These are phyloP conservation scores for Salvia sclarea DNA, from an alignment of 305 asterid species.

Conservation along the genomic window DNA sequence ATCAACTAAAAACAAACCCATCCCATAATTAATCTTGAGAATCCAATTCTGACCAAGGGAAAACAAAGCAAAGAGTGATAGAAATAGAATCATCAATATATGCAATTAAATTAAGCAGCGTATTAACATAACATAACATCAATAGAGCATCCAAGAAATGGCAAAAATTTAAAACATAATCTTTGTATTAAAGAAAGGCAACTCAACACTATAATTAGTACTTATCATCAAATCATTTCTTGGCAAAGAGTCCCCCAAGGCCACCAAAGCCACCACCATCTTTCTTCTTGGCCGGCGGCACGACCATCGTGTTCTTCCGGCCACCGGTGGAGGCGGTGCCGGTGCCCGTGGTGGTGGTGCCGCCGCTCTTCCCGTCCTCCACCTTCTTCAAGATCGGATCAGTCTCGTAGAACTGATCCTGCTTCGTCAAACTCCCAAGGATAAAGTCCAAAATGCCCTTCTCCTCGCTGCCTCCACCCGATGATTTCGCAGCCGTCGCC, in stretches of 20 bases:
- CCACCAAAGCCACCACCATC: constrained; percentile 64
- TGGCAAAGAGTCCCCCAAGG: constrained; percentile 63
- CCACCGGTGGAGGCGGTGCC: constrained; percentile 31
- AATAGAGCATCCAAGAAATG: constrained; percentile 1
- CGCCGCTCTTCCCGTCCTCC: constrained; percentile 52
- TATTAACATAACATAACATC: constrained; percentile 19
- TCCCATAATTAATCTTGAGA: no score
- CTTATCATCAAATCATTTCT: constrained; percentile 40
- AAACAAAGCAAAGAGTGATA: not conserved
- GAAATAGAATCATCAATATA: constrained; percentile 23
- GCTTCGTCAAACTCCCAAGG: constrained; percentile 55
- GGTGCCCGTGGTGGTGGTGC: constrained; percentile 36
- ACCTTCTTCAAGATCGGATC: constrained; percentile 77
- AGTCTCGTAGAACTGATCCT: constrained; percentile 80
- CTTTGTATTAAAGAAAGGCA: not conserved
- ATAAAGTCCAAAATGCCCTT: constrained; percentile 66
- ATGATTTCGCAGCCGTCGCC: constrained; percentile 61
- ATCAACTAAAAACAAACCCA: no score
- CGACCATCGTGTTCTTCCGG: constrained; percentile 41
- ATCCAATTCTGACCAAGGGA: not conserved
- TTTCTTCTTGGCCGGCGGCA: constrained; percentile 55
- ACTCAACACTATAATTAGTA: not conserved
- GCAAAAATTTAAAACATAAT: not conserved
- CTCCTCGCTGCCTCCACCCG: constrained; percentile 55
- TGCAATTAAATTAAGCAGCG: constrained; percentile 34